These are phyloP conservation scores for Aspergillus eucalypticola DNA, from an alignment of 2,329 filamentous ascomycete species.

Conservation along the genomic window DNA sequence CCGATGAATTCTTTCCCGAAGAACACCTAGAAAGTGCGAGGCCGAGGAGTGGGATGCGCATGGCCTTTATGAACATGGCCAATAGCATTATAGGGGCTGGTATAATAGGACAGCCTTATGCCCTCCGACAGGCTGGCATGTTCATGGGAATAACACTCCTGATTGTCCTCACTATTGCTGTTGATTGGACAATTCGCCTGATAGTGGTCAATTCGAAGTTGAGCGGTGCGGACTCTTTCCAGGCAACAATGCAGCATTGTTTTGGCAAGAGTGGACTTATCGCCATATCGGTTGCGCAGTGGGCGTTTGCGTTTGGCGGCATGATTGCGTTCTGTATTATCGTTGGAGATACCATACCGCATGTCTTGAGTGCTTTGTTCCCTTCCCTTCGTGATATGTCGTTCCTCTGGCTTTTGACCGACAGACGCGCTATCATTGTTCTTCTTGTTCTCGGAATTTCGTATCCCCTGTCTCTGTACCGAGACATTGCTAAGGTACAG, in stretches of 20 bases:
- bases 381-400: conserved; percentile 71
- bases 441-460: conserved; percentile 83
- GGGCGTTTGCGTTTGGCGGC: conserved; percentile 97
- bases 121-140: conserved; percentile 89
- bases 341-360: conserved; percentile 92
- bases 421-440: conserved; percentile 82
- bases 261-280: conserved; percentile 86
- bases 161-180: conserved; percentile 73
- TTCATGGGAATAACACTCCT: conserved; percentile 77
- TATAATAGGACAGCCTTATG: conserved; percentile 85
- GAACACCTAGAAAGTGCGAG: conserved; percentile 63
- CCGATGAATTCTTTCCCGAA: conserved; percentile 58
- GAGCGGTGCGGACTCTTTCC: conserved; percentile 89
- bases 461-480: conserved; percentile 87
- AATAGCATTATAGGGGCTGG: conserved; percentile 89
- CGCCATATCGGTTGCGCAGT: conserved; percentile 89
- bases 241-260: conserved; percentile 93
- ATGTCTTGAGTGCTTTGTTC: conserved; percentile 80
- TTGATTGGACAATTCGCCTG: conserved; percentile 97
- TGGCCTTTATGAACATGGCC: conserved; percentile 99
- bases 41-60: conserved; percentile 80
- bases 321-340: conserved; percentile 99
- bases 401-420: conserved; percentile 77
- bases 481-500: conserved; percentile 89
- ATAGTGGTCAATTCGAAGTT: conserved; percentile 98